Percentiles rank a stretch among this genome's conserved stretches.
These are phyloP conservation scores for Phlyctochytrium arcticum DNA, from an alignment of 192 early-diverging fungal genomes.

Conservation along the genomic window DNA sequence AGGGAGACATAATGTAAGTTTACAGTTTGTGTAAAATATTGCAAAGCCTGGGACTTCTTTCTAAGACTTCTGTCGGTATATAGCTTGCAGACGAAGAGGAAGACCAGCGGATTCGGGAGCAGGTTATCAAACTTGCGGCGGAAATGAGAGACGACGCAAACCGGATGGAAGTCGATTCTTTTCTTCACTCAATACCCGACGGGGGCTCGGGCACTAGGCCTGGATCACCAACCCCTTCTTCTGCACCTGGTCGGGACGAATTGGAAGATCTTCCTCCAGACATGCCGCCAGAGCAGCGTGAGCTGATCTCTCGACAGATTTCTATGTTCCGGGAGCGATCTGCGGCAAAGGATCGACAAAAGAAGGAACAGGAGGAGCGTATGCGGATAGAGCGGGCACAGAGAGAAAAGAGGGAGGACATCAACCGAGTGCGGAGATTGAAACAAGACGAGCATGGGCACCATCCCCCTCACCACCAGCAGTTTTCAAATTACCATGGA, in stretches of 20 bases:
- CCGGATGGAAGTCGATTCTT: constrained; percentile 14
- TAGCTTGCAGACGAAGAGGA: constrained; percentile 43
- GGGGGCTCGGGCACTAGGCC: background rate
- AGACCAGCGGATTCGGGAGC: constrained; percentile 43
- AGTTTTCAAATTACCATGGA: too few relatives aligned
- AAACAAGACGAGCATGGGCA: background rate
- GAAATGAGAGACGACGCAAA: constrained; percentile 4
- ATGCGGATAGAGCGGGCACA: constrained; percentile 1
- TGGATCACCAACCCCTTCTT: constrained; percentile 17
- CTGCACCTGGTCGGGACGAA: constrained; percentile 28
- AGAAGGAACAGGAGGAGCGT: constrained; percentile 46
- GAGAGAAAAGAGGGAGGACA: background rate
- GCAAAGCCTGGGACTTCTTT: background rate
- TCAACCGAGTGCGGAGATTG: background rate
- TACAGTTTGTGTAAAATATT: too few relatives aligned
- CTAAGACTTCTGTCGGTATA: background rate
- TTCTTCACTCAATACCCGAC: constrained; percentile 9
- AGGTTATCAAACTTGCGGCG: constrained; percentile 31
- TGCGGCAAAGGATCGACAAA: constrained; percentile 50
- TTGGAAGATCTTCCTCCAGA: constrained; percentile 47
- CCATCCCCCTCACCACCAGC: too few relatives aligned
- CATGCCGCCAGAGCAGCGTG: constrained; percentile 50
- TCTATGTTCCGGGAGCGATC: constrained; percentile 61
- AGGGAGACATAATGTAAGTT: constrained; percentile 4
- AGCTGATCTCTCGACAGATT: constrained; percentile 57